phyloP scores from a whole-genome alignment of 1,284 basidiomycete species.

The Ganoderma resinaceum region DNA sequence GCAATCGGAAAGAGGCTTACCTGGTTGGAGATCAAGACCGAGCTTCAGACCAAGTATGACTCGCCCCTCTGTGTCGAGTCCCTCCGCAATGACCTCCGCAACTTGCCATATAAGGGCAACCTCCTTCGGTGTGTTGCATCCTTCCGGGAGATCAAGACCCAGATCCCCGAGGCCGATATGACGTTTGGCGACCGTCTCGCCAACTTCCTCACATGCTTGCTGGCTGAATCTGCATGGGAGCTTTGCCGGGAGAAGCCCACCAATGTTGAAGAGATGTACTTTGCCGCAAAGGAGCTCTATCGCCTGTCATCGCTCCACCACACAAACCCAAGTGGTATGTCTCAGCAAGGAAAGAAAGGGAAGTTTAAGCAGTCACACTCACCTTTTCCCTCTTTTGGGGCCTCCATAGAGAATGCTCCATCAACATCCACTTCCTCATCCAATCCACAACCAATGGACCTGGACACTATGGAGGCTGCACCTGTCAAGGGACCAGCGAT shows the following conservation, averaged over 20 bases:
- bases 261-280: not conserved
- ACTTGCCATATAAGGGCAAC: not conserved
- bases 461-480: not conserved
- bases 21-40: not conserved
- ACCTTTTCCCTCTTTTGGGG: not conserved
- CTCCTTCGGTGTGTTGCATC: not conserved
- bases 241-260: not conserved
- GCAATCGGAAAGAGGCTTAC: not conserved
- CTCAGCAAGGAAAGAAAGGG: not conserved
- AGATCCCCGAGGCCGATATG: not conserved
- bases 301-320: not conserved
- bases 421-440: not conserved
- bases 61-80: not conserved
- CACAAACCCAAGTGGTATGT: not conserved
- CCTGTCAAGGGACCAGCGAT: not conserved
- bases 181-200: not conserved
- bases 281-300: not conserved
- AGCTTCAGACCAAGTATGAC: not conserved
- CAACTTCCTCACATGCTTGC: not conserved
- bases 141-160: not conserved
- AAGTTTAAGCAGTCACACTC: not conserved
- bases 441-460: not conserved
- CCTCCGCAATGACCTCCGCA: not conserved
- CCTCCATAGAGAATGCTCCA: not conserved
- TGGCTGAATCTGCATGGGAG: not conserved